These are phyloP conservation scores for Ceratopteris richardii DNA, from an alignment of 75 land plant species.

Conservation along the genomic window DNA sequence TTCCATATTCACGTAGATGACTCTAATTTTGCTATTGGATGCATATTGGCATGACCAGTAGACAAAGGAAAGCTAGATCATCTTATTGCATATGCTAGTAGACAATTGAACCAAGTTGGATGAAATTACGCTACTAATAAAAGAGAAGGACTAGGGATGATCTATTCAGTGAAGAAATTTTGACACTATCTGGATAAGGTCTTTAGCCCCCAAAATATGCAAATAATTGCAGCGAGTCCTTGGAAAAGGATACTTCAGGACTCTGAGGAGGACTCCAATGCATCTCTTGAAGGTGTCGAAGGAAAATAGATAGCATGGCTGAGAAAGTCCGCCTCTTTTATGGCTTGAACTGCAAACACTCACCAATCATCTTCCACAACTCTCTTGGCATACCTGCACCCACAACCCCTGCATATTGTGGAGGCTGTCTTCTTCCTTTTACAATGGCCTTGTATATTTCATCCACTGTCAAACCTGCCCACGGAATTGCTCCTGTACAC, in stretches of 20 bases:
- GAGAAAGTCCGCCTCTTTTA: constrained; percentile 78
- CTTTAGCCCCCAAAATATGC: too few relatives aligned
- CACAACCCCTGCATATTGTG: constrained; percentile 88
- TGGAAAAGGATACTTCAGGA: constrained; percentile 58
- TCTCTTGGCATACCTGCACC: constrained; percentile 94
- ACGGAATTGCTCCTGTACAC: constrained; percentile 95
- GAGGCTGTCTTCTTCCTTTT: constrained; percentile 55
- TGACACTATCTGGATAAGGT: too few relatives aligned
- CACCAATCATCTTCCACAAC: constrained; percentile 97
- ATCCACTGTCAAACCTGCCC: constrained; percentile 74
- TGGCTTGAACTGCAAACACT: constrained; percentile 82
- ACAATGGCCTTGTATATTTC: constrained; percentile 77
- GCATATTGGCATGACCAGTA: too few relatives aligned
- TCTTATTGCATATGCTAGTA: too few relatives aligned
- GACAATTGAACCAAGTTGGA: too few relatives aligned
- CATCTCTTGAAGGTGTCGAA: constrained; percentile 76
- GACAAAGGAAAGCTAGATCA: too few relatives aligned
- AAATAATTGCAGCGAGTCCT: too few relatives aligned
- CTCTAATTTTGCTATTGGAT: too few relatives aligned
- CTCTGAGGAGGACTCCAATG: constrained; percentile 88
- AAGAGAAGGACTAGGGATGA: too few relatives aligned
- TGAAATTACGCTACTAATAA: too few relatives aligned
- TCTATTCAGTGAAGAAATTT: too few relatives aligned
- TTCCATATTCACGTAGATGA: too few relatives aligned
- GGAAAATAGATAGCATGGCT: constrained; percentile 72